Evolutionary conservation across 139 green algal species (phyloP).

Genomic region (Diplosphaera chodatii): DNA sequence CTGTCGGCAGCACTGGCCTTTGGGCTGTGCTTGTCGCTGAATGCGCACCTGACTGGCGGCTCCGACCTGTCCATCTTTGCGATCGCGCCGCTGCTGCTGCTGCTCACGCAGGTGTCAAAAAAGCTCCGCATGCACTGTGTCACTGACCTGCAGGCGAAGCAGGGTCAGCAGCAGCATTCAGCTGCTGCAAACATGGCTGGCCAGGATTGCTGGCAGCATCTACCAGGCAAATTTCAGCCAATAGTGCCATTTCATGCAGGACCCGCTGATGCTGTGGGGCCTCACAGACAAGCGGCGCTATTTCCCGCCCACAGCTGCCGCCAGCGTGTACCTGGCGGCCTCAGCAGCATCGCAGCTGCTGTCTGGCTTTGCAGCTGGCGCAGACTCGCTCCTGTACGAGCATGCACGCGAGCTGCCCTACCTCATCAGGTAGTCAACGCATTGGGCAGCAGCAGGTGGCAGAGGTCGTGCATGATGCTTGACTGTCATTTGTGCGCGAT

Average conservation of each 20-base stretch:
- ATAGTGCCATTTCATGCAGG: too few species aligned
- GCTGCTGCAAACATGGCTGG: too few species aligned
- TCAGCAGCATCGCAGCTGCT: background rate
- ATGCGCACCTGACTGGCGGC: slow-evolving; percentile 27
- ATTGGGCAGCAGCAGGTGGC: too few species aligned
- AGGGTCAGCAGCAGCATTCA: too few species aligned
- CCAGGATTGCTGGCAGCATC: too few species aligned
- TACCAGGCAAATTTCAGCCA: too few species aligned
- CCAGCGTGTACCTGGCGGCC: slow-evolving; percentile 30
- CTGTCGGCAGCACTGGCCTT: slow-evolving; percentile 64
- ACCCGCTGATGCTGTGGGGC: slow-evolving; percentile 57
- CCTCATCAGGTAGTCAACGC: slow-evolving; percentile 1
- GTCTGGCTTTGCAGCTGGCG: background rate
- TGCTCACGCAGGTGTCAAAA: slow-evolving; percentile 57
- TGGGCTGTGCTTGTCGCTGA: slow-evolving; percentile 60
- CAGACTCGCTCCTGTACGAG: background rate
- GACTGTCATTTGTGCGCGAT: too few species aligned
- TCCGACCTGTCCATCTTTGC: slow-evolving; percentile 56
- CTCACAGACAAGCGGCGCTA: slow-evolving; percentile 65
- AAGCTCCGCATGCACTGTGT: too few species aligned
- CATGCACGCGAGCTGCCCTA: background rate
- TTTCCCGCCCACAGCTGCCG: slow-evolving; percentile 43
- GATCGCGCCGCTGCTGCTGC: slow-evolving; percentile 72
- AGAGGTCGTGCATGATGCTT: too few species aligned
- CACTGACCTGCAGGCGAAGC: too few species aligned